Evolutionary conservation across 768 basidiomycete genomes (phyloP).

Genomic region (Phlegmacium glaucopus): DNA sequence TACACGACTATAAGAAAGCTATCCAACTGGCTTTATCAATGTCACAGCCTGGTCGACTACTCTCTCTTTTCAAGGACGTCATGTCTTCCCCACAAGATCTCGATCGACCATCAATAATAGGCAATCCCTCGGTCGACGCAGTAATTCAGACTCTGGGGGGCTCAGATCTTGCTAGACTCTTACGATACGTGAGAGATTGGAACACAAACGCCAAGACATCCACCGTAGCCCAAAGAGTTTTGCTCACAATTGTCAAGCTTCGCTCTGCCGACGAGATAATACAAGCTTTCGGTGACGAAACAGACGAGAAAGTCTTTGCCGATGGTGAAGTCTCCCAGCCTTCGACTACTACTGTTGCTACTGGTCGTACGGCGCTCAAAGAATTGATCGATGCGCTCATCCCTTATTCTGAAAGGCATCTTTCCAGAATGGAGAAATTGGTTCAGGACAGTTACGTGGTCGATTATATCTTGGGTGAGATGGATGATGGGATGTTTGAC

Average conservation of each 20-base stretch:
- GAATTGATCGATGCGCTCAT: constrained; percentile 84
- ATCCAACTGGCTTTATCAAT: constrained; percentile 90
- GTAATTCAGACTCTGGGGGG: constrained; percentile 71
- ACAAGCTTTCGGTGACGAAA: constrained; percentile 53
- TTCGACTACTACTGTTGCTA: constrained; percentile 15
- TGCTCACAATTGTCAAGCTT: constrained; percentile 79
- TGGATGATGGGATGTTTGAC: constrained; percentile 77
- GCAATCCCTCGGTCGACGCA: constrained; percentile 71
- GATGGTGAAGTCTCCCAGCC: constrained; percentile 12
- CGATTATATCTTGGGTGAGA: constrained; percentile 84
- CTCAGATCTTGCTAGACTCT: constrained; percentile 74
- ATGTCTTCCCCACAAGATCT: constrained; percentile 25
- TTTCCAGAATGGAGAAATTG: constrained; percentile 77
- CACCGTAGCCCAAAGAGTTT: constrained; percentile 76
- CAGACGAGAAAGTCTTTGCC: constrained; percentile 28
- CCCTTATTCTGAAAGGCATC: constrained; percentile 94
- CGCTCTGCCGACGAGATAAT: constrained; percentile 73
- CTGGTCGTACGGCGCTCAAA: constrained; percentile 43
- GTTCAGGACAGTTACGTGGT: constrained; percentile 96
- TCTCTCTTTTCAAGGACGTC: constrained; percentile 74
- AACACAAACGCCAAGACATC: constrained; percentile 93
- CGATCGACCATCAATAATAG: constrained; percentile 48
- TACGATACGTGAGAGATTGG: constrained; percentile 87
- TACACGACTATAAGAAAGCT: constrained; percentile 88
- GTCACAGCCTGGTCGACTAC: constrained; percentile 87